Percentiles rank a stretch among this genome's conserved stretches.
These are phyloP conservation scores for Lactifluus volemus DNA, from an alignment of 768 basidiomycete genomes.

Conservation along the genomic window DNA sequence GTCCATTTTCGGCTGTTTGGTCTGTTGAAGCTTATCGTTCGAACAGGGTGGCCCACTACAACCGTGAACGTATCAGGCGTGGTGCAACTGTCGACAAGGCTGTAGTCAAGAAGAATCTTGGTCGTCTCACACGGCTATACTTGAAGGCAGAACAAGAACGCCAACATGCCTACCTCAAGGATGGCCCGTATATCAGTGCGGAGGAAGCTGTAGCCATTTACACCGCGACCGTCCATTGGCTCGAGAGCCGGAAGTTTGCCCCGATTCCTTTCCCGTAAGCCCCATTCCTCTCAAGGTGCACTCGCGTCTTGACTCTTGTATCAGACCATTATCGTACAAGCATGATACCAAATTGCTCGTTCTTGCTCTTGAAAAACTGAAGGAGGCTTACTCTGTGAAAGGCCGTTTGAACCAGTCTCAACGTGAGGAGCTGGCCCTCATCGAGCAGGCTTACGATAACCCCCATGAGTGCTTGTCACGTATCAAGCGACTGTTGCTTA, in stretches of 20 bases:
- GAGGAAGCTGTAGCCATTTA: constrained; percentile 99
- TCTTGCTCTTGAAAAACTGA: constrained; percentile 93
- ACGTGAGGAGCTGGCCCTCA: constrained; percentile 93
- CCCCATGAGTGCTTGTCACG: constrained; percentile 98
- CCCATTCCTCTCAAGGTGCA: not conserved
- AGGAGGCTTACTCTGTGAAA: constrained; percentile 98
- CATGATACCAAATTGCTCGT: constrained; percentile 98
- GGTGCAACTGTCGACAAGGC: constrained; percentile 98
- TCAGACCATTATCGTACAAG: constrained; percentile 90
- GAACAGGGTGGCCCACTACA: constrained; percentile 86
- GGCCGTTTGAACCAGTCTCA: constrained; percentile 96
- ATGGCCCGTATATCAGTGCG: constrained; percentile 97
- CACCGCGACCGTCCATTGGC: constrained; percentile 97
- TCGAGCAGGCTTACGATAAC: constrained; percentile 99
- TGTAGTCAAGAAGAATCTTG: constrained; percentile 98
- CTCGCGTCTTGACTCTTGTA: not conserved
- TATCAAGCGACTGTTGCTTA: constrained; percentile 93
- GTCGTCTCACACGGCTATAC: constrained; percentile 94
- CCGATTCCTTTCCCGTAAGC: constrained; percentile 96
- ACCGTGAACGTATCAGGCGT: constrained; percentile 93
- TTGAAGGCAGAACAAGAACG: constrained; percentile 98
- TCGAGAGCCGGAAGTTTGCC: constrained; percentile 95
- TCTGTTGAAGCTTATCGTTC: not conserved
- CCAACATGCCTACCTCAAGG: constrained; percentile 97
- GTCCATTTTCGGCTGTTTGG: constrained; percentile 24